phyloP scores from a whole-genome alignment of 331 rosid genomes.

The Pyracantha coccinea region DNA sequence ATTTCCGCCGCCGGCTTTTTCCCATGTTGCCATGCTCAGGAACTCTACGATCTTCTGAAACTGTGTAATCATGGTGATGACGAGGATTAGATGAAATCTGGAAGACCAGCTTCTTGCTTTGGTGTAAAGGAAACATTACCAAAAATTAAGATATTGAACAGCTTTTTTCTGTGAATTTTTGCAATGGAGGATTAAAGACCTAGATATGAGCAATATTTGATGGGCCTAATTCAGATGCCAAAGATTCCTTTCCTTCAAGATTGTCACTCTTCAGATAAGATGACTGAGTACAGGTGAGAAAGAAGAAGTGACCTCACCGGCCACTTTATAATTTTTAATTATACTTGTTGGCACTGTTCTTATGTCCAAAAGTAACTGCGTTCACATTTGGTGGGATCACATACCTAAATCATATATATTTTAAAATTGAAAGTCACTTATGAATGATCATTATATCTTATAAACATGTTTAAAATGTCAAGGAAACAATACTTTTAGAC shows the following conservation, averaged over 20 bases:
- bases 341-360: slow-evolving; percentile 21
- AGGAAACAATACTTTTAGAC: no score
- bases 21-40: slow-evolving; percentile 17
- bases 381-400: slow-evolving; percentile 17
- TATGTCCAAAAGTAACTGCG: neutral
- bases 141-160: neutral
- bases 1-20: slow-evolving; percentile 10
- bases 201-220: slow-evolving; percentile 16
- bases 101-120: slow-evolving; percentile 53
- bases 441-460: neutral
- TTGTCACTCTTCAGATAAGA: slow-evolving; percentile 8
- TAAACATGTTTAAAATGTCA: no score
- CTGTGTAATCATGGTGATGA: slow-evolving; percentile 25
- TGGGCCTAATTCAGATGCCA: slow-evolving; percentile 10
- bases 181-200: slow-evolving; percentile 10
- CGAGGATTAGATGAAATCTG: slow-evolving; percentile 39
- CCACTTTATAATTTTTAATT: slow-evolving; percentile 2
- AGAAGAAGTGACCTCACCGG: slow-evolving; percentile 28
- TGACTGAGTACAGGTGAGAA: neutral
- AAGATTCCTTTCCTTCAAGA: slow-evolving; percentile 20
- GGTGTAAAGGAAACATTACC: slow-evolving; percentile 58
- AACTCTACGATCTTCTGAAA: slow-evolving; percentile 38
- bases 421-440: no score
- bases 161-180: slow-evolving; percentile 3
- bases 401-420: neutral